A percentile compares a stretch with the other conserved stretches of the same genome.
These are phyloP conservation scores for Karstenula rhodostoma DNA, from an alignment of 2,329 filamentous ascomycete genomes.

Conservation along the genomic window DNA sequence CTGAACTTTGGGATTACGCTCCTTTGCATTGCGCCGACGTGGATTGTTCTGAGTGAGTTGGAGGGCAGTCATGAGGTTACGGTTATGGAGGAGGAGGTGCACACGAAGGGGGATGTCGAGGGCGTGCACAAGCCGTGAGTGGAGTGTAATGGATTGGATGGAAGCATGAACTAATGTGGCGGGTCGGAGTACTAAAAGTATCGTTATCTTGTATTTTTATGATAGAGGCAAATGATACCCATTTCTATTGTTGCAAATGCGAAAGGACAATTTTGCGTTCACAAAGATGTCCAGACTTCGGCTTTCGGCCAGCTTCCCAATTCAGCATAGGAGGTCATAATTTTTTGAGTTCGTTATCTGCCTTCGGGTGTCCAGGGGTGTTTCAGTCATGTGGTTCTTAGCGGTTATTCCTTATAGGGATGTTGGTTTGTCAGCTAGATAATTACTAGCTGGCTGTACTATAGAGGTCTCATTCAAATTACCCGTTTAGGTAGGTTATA, in stretches of 20 bases:
- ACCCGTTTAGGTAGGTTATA: no score
- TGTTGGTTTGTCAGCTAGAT: no score
- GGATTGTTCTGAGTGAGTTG: constrained; percentile 43
- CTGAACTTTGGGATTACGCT: constrained; percentile 47
- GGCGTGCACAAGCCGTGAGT: constrained; percentile 8
- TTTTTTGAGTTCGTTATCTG: no score
- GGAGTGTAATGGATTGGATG: not conserved
- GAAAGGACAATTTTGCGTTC: not conserved
- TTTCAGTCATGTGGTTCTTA: no score
- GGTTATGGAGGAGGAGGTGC: constrained; percentile 28
- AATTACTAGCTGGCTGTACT: no score
- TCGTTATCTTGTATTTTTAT: not conserved
- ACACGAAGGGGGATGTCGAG: constrained; percentile 19
- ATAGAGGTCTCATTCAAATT: no score
- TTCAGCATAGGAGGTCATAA: no score
- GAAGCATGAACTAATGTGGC: not conserved
- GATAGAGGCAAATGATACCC: constrained; percentile 8
- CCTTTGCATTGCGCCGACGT: constrained; percentile 42
- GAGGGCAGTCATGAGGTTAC: constrained; percentile 41
- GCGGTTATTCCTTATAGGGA: no score
- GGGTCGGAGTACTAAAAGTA: not conserved
- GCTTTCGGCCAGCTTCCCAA: no score
- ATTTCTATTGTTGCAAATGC: not conserved
- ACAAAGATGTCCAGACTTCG: no score
- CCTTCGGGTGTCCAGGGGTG: no score